Evolutionary conservation across 768 basidiomycete species (phyloP).

Genomic region (Trametes elegans): DNA sequence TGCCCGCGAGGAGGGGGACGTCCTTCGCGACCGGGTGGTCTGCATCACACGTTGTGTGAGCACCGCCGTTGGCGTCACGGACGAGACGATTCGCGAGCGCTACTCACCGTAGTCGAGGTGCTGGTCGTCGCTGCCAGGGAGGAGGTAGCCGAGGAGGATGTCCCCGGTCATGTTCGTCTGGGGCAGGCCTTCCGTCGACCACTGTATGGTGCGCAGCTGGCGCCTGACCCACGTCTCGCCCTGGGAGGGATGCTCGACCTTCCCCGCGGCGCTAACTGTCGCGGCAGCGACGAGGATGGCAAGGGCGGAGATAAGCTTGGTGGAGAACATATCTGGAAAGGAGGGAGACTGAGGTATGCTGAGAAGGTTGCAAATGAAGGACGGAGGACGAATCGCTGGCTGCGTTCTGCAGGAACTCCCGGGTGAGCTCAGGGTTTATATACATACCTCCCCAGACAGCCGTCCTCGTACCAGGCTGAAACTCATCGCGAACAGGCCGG

Average conservation of each 20-base stretch:
- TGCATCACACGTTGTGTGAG: constrained; percentile 22
- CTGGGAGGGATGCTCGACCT: constrained; percentile 35
- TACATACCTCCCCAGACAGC: too few species aligned
- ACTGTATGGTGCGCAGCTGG: constrained; percentile 39
- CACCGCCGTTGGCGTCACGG: too few species aligned
- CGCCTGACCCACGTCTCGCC: constrained; percentile 38
- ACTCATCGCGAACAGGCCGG: too few species aligned
- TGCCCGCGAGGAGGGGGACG: constrained; percentile 41
- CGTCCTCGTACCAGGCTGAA: too few species aligned
- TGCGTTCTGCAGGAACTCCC: neutral
- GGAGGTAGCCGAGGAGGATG: constrained; percentile 45
- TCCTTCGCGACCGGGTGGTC: constrained; percentile 43
- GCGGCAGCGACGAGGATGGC: constrained; percentile 31
- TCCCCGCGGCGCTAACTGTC: constrained; percentile 28
- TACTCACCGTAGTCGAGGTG: constrained; percentile 49
- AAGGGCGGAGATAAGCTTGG: constrained; percentile 12
- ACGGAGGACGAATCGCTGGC: neutral
- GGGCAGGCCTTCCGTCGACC: constrained; percentile 43
- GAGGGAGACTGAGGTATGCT: neutral
- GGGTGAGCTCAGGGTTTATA: too few species aligned
- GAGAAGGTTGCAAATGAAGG: neutral
- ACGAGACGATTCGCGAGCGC: neutral
- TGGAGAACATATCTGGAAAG: constrained; percentile 12
- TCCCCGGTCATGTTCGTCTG: constrained; percentile 35
- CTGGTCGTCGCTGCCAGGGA: constrained; percentile 26